Base-by-base conservation (phyloP, 768 basidiomycete genomes). In the Lactifluus pinguis region DNA sequence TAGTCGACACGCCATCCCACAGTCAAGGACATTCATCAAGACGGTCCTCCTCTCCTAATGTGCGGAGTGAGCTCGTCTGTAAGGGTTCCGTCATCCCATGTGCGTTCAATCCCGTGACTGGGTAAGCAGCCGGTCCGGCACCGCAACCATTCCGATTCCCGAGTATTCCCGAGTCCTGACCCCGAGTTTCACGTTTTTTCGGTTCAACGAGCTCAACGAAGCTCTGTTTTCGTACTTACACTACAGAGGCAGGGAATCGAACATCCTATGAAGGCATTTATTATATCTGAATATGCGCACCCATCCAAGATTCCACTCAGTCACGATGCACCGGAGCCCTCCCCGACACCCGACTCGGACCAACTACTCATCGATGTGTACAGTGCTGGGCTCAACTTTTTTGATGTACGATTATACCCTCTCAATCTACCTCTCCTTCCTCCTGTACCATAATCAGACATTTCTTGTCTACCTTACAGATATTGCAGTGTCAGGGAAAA, bases 401-500 rank as follows among this genome's bases (percentile, higher is more conserved):
- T 79, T 69, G 72, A 73, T 59, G 72, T 74, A 52, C 50, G 71
- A 59, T 34, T 15, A 52, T 32, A 34, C 53, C 32, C 29, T 34
- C 34, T 25, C 25, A 25, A 25, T 25, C 25, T 25, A 25, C 44
- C 21, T 13, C 50, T 21, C 13, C 17, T 49, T 39, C 25, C 10
- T 0, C 3, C 41, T 19, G 9, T 4, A 5, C 32, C 32, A 34
- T 34, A 34, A 34, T 34, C 2, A 34, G 32, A 34, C 4, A n/a
- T 7, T 17, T 3, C 21, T 21, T 32, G 19, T 42, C 41, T 42
- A 48, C 15, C 9, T 13, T 36, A 19, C 63, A 89, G 84, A 91
- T 92, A 64, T 75, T 95, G 30, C 92, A 94, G 75, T 76, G 84
- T 0, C 91, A 94, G 72, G 94, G 94, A 51, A 94, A 89, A 76